Evolutionary conservation across 192 early-diverging fungal species (phyloP).

Genomic region (Coemansia sp.): DNA sequence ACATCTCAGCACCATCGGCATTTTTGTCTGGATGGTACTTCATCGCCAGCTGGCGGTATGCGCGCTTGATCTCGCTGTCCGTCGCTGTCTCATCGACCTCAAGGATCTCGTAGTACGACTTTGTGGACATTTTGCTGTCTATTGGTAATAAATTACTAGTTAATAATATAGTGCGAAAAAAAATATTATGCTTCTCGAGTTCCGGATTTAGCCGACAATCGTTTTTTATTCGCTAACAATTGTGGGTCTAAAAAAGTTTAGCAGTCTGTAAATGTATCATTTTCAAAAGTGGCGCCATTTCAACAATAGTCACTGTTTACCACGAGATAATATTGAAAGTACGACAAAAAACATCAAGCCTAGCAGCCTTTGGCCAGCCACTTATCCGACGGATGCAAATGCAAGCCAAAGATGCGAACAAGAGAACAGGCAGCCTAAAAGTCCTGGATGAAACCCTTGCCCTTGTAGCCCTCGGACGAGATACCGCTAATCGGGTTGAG

Average conservation of each 20-base stretch:
- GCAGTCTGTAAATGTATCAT: not conserved
- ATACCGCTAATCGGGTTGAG: slow-evolving; percentile 77
- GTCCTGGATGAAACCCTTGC: slow-evolving; percentile 66
- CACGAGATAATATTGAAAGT: slow-evolving; percentile 2
- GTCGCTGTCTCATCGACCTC: slow-evolving; percentile 45
- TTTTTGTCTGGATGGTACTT: slow-evolving; percentile 68
- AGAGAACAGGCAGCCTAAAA: slow-evolving; percentile 7
- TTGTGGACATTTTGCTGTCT: slow-evolving; percentile 24
- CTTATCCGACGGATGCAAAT: not conserved
- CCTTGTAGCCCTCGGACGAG: slow-evolving; percentile 76
- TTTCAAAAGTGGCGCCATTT: slow-evolving; percentile 13
- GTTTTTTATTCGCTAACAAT: not conserved
- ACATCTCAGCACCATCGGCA: slow-evolving; percentile 70
- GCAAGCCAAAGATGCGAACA: not conserved
- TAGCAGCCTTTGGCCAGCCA: not conserved
- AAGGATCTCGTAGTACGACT: slow-evolving; percentile 53
- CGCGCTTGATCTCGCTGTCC: slow-evolving; percentile 53
- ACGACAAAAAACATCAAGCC: not conserved
- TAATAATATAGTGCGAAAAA: not conserved
- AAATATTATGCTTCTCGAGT: not conserved
- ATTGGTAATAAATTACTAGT: not conserved
- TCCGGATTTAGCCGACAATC: slow-evolving; percentile 1
- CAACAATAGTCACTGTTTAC: not conserved
- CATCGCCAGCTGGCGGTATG: slow-evolving; percentile 64
- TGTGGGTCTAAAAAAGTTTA: not conserved